Percentiles rank a stretch among this genome's conserved stretches.
These are phyloP conservation scores for Colletotrichum simmondsii DNA, from an alignment of 2,329 filamentous ascomycete species.

Conservation along the genomic window DNA sequence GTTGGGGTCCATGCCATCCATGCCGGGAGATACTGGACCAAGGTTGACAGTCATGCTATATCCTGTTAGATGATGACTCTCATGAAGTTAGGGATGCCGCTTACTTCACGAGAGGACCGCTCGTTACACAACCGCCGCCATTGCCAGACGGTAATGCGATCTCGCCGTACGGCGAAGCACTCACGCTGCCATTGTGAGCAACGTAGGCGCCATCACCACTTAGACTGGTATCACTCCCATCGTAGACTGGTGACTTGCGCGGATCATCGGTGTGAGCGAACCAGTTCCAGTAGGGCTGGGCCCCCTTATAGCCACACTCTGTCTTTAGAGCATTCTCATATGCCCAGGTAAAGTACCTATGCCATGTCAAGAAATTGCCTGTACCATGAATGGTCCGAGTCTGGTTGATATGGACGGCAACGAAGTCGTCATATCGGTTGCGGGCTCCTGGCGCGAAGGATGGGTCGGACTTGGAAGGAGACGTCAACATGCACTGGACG, in stretches of 20 bases:
- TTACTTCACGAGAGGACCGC: slow-evolving; percentile 44
- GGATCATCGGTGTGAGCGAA: slow-evolving; percentile 41
- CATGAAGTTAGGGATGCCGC: background rate
- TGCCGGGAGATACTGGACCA: slow-evolving; percentile 41
- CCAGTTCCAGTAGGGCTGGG: slow-evolving; percentile 50
- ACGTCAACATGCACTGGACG: slow-evolving; percentile 31
- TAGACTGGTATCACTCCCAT: slow-evolving; percentile 51
- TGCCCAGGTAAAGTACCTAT: slow-evolving; percentile 30
- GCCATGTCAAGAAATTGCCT: slow-evolving; percentile 34
- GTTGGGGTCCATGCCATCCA: slow-evolving; percentile 12
- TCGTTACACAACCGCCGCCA: slow-evolving; percentile 47
- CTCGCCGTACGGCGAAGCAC: slow-evolving; percentile 35
- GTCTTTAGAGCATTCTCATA: slow-evolving; percentile 33
- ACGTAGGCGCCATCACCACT: slow-evolving; percentile 50
- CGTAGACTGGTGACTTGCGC: slow-evolving; percentile 49
- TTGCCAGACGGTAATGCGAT: slow-evolving; percentile 46
- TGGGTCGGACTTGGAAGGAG: slow-evolving; percentile 18
- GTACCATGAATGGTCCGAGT: slow-evolving; percentile 29
- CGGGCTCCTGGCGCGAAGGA: slow-evolving; percentile 26
- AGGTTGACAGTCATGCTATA: slow-evolving; percentile 41
- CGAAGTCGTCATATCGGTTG: slow-evolving; percentile 36
- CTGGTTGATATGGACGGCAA: slow-evolving; percentile 34
- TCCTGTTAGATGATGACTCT: background rate
- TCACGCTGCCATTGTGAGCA: slow-evolving; percentile 37
- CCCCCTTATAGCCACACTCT: slow-evolving; percentile 35